These are phyloP conservation scores for Cephalotrichum gorgonifer DNA, from an alignment of 2,329 filamentous ascomycete species.

Conservation along the genomic window DNA sequence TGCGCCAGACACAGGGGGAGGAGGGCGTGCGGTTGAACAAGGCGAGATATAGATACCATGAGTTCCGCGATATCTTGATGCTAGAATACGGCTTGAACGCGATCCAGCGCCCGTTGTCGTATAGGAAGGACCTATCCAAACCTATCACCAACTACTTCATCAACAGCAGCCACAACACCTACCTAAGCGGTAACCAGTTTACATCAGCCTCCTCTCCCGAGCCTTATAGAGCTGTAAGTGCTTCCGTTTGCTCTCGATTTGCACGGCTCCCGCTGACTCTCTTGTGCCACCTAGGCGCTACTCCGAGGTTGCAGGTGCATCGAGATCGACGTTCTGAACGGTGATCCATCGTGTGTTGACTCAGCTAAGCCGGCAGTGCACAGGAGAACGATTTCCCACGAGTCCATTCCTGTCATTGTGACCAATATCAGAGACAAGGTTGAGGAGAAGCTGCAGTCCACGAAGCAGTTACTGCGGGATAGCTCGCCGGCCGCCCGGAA, in stretches of 20 bases:
- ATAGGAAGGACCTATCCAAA: conserved; percentile 47
- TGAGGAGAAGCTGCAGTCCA: conserved; percentile 18
- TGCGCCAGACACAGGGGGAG: background rate
- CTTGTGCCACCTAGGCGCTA: conserved; percentile 43
- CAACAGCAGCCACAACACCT: conserved; percentile 91
- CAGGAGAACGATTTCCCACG: conserved; percentile 33
- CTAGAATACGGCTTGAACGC: conserved; percentile 33
- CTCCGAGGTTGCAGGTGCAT: conserved; percentile 75
- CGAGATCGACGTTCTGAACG: conserved; percentile 93
- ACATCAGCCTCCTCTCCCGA: conserved; percentile 67
- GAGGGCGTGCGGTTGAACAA: conserved; percentile 1
- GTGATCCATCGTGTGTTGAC: conserved; percentile 33
- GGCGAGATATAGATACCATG: conserved; percentile 3
- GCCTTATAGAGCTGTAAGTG: conserved; percentile 63
- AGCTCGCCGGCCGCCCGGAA: conserved; percentile 9
- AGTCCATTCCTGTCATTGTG: conserved; percentile 33
- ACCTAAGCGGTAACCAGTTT: conserved; percentile 78
- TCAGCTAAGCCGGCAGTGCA: conserved; percentile 22
- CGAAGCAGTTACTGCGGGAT: conserved; percentile 17
- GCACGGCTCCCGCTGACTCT: background rate
- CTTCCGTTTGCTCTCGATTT: background rate
- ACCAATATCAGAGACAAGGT: conserved; percentile 27
- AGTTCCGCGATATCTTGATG: conserved; percentile 11
- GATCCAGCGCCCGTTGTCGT: conserved; percentile 25
- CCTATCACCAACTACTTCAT: conserved; percentile 88